Evolutionary conservation across 306 rosid genomes (phyloP), one percentile per base, ranked within the genome.

Genomic region (Glycine tomentella): DNA sequence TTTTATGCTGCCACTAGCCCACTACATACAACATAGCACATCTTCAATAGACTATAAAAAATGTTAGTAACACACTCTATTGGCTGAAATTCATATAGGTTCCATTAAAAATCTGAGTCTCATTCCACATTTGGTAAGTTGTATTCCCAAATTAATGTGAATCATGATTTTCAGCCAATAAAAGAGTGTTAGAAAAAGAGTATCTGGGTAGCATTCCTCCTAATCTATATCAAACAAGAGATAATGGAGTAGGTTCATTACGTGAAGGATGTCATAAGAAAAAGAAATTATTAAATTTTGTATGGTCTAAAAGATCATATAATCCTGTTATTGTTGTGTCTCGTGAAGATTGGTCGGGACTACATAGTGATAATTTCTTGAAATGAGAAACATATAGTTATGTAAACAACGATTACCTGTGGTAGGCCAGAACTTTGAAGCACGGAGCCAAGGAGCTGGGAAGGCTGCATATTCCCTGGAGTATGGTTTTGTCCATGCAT

Each of bases 401-500:
- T 8, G 72, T 17, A 25, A 16, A 44, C 55, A 74, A 25, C 7
- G 75, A 34, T 57, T 87, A 96, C 98, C 98, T 76, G 97, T 96
- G 56, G 84, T 63, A 65, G 98, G 99, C 99, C 98, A 96, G 93
- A 96, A 93, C 89, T 96, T 96, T 13, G 97, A 72, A 57, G 56
- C 78, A 13, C 97, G 91, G 77, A 96, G 99, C 99, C 98, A 93
- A 7, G 93, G 31, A 78, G 98, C 97, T 0, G 99, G 98, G 88
- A 88, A 96, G 84, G 99, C 99, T 53, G 98, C 99, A 67, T 92
- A 93, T 49, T 93, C 97, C 81, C 98, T 88, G 61, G 98, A 80
- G 80, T 96, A 96, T n/a, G 98, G 99, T 83, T 93, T 96, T 49
- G 93, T 84, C 99, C 98, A 96, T 84, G 90, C 76, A 80, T 96